phyloP scores from a whole-genome alignment of 306 rosid genomes.

The Begonia peltatifolia region DNA sequence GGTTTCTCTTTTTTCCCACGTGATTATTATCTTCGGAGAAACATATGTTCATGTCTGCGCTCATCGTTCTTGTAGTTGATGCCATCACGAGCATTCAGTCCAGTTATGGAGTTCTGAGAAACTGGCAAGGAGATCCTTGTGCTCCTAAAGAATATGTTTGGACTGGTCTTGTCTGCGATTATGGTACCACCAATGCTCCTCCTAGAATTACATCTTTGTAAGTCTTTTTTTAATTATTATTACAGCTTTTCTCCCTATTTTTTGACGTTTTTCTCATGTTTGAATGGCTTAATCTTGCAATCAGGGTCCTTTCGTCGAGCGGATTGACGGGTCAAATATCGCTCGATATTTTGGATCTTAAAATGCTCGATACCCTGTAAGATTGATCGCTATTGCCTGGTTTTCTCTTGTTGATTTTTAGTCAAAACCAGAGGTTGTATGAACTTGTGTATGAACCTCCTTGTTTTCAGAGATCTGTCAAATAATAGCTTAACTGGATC shows the following conservation, averaged over 20 bases:
- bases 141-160: conserved; percentile 13
- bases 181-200: background rate
- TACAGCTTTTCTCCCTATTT: background rate
- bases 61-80: conserved; percentile 8
- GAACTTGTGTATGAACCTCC: background rate
- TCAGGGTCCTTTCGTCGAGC: conserved; percentile 25
- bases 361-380: conserved; percentile 21
- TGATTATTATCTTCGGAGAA: background rate
- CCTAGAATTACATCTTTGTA: background rate
- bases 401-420: background rate
- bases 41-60: background rate
- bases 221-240: background rate
- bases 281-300: conserved; percentile 5
- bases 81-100: conserved; percentile 19
- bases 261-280: background rate
- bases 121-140: conserved; percentile 41
- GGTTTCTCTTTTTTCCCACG: background rate
- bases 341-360: conserved; percentile 3
- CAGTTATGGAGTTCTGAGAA: conserved; percentile 9
- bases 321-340: conserved; percentile 9
- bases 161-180: conserved; percentile 24
- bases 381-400: conserved; percentile 3
- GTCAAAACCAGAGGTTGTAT: no score
- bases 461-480: conserved; percentile 32
- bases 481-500: conserved; percentile 24